Percentiles rank a stretch among this genome's conserved stretches.
phyloP scores from a whole-genome alignment of 257 asterid species.

The Solanum chiquidenum region DNA sequence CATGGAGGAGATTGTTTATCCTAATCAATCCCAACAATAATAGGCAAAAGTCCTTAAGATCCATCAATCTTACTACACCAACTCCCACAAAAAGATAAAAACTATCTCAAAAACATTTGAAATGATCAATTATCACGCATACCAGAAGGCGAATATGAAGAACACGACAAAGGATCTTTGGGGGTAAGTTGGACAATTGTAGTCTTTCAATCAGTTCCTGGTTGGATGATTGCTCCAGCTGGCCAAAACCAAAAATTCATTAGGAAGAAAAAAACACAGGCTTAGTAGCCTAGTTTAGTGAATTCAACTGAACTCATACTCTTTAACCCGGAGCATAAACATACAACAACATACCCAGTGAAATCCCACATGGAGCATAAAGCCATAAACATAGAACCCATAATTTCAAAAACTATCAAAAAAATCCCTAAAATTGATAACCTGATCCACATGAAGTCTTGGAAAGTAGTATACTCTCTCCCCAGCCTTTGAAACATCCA shows the following conservation, averaged over 20 bases:
- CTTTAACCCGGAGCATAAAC: background rate
- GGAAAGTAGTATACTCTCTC: conserved; percentile 63
- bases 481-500: conserved; percentile 43
- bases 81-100: background rate
- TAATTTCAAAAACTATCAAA: background rate
- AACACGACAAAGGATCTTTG: conserved; percentile 61
- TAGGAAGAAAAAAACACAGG: background rate
- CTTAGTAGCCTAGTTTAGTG: background rate
- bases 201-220: conserved; percentile 46
- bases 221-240: conserved; percentile 69
- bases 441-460: conserved; percentile 73
- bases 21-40: background rate
- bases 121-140: conserved; percentile 10
- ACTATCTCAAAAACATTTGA: background rate
- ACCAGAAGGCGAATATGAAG: conserved; percentile 41
- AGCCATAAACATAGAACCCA: background rate
- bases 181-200: conserved; percentile 42
- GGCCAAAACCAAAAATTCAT: conserved; percentile 8
- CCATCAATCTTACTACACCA: background rate
- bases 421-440: background rate
- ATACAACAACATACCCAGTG: background rate
- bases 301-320: background rate
- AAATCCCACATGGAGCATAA: background rate
- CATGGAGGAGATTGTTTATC: background rate
- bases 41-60: background rate